Evolutionary conservation across 177 flowering plant species (phyloP).

Genomic region (Tripterygium wilfordii): DNA sequence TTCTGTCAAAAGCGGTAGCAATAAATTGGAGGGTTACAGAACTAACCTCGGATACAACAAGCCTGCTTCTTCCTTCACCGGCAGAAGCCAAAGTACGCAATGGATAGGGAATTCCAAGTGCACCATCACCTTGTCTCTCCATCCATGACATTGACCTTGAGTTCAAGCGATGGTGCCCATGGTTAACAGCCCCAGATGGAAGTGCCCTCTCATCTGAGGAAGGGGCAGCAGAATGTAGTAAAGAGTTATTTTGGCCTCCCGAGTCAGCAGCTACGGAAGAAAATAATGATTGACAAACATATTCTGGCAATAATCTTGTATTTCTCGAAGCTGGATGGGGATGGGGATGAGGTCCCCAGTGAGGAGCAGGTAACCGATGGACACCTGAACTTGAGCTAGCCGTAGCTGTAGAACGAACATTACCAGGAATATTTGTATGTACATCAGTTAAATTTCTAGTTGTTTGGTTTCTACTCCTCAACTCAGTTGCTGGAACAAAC

Average conservation of each 20-base stretch:
- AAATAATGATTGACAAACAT: constrained; percentile 38
- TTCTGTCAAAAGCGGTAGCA: too few species aligned
- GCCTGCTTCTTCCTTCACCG: constrained; percentile 67
- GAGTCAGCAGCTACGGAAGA: constrained; percentile 33
- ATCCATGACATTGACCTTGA: constrained; percentile 43
- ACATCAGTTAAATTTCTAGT: constrained; percentile 39
- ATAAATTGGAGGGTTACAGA: constrained; percentile 10
- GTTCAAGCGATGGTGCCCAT: constrained; percentile 32
- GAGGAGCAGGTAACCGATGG: constrained; percentile 34
- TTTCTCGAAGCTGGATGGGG: constrained; percentile 30
- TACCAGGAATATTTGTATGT: constrained; percentile 30
- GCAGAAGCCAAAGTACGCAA: constrained; percentile 49
- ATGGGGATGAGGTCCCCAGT: constrained; percentile 41
- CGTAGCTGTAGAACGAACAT: constrained; percentile 50
- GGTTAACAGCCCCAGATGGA: constrained; percentile 38
- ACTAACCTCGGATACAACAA: constrained; percentile 82
- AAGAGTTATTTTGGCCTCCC: constrained; percentile 24
- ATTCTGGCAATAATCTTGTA: constrained; percentile 48
- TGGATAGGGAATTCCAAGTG: constrained; percentile 49
- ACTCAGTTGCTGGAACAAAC: constrained; percentile 41
- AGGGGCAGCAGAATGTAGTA: constrained; percentile 23
- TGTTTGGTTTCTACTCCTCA: constrained; percentile 39
- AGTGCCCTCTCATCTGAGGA: constrained; percentile 32
- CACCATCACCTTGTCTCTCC: constrained; percentile 58
- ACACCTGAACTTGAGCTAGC: constrained; percentile 39